Evolutionary conservation across 2,329 filamentous ascomycete genomes (phyloP), one percentile per base, ranked within the genome.

Genomic region (Paecilomyces sp.): DNA sequence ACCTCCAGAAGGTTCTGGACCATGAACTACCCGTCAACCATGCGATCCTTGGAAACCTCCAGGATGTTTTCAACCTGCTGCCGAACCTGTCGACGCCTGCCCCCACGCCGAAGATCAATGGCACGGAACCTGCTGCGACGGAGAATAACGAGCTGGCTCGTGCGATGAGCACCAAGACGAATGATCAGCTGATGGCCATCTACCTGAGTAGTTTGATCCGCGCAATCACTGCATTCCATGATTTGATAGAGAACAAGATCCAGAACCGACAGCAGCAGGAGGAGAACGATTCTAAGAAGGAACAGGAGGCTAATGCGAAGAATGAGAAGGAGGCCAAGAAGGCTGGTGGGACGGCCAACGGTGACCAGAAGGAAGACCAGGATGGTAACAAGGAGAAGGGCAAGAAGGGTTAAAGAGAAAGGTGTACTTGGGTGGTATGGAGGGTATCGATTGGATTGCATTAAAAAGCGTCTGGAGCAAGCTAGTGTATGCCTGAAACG

Each of bases 201-300:
- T 99, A 99, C 77, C 83, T 99, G 58, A 96, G 91, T 79, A 96
- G 91, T 80, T 80, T 97, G 80, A 97, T 99, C 77, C 86, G 94
- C 62, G 94, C 94, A 60, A 99, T 99, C 72, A 97, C 94, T 12
- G 94, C 94, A 7, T 99, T 97, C 88, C 94, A 99, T 76, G 94
- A 99, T 74, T 80, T 99, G 67, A 99, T 99, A 66, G 94, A 99
- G 82, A 99, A 99, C 82, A 99, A 99, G 85, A 97, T 97, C 67
- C 93, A 97, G 81, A 99, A 99, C 79, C 86, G 93, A 75, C 92
- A 97, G 78, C 91, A 95, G 75, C 90, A 95, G 71, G 94, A 97
- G 72, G 94, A 99, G 72, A 93, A 93, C 79, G 93, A 97, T 68
- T 84, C 82, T 54, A 86, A 88, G 70, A 91, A 91, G 79, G 91